phyloP scores from a whole-genome alignment of 2,329 filamentous ascomycete species.

The Ophiostoma piceae region DNA sequence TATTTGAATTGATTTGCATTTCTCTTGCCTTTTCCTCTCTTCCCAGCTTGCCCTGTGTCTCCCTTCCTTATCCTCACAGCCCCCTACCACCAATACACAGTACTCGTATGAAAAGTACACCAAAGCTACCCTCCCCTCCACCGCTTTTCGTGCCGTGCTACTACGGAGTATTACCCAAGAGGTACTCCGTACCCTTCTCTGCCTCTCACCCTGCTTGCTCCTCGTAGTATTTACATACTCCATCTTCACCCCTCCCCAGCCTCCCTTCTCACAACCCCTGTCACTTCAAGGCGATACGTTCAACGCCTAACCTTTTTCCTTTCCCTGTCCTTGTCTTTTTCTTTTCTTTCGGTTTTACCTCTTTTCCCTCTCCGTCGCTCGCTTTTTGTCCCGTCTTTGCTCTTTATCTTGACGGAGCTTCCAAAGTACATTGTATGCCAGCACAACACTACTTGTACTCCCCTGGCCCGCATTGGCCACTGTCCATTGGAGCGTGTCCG shows the following conservation, averaged over 20 bases:
- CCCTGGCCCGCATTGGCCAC: slow-evolving; percentile 4
- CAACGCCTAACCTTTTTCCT: slow-evolving; percentile 2
- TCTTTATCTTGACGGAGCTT: not conserved
- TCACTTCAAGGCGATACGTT: slow-evolving; percentile 10
- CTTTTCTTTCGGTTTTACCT: not conserved
- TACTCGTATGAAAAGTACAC: not conserved
- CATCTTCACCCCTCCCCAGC: slow-evolving; percentile 22
- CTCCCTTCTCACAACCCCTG: slow-evolving; percentile 21
- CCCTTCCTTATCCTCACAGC: not conserved
- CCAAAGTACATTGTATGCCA: not conserved
- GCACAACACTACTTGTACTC: slow-evolving; percentile 7
- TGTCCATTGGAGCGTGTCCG: slow-evolving; percentile 11
- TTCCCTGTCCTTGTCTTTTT: no score
- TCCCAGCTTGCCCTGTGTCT: not conserved
- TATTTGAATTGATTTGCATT: not conserved
- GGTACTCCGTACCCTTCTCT: slow-evolving; percentile 8
- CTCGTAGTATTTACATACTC: slow-evolving; percentile 15
- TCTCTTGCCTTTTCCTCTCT: not conserved
- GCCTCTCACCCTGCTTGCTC: not conserved
- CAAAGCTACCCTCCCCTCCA: slow-evolving; percentile 9
- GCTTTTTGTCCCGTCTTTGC: not conserved
- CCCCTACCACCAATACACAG: not conserved
- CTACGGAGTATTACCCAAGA: slow-evolving; percentile 15
- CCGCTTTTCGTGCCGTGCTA: slow-evolving; percentile 21
- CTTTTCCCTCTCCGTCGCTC: not conserved